Base-by-base conservation (phyloP, 805 yeast genomes). In the Blastobotrys peoriensis region DNA sequence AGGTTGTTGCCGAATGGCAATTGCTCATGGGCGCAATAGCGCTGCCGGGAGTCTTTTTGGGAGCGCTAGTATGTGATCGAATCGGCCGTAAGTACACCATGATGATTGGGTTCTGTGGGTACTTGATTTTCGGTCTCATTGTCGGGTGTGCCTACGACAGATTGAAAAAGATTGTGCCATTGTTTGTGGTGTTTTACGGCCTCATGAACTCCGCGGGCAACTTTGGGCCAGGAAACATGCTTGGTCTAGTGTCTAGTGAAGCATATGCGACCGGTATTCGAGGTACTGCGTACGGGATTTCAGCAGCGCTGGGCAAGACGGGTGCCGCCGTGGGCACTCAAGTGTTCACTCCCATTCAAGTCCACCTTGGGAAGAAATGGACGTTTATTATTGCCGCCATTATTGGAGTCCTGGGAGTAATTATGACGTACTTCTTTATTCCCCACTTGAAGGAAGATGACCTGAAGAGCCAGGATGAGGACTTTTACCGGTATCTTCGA, bases 241-340 rank as follows among this genome's bases (percentile, higher is more conserved):
- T 83, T 71, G 91, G 91, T 9, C 69, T 85, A 45, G 65, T 71
- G 1, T 70, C 82, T 8, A 74, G 84, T 20, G 91, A 84, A 62
- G 70, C 77, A 3, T 84, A 71, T 55, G 88, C 93, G 16, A 81
- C 89, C 5, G 83, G 86, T 10, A 78, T 84, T 36, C 71, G 93
- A 62, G 91, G 89, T 33, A 80, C 87, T 0, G 69, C 76, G 40
- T 84, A 84, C 55, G 91, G 91, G 33, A 53, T 84, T 18, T 73
- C 83, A 38, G 93, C 93, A 33, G 93, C 89, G 2, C 67, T 82
- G 39, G 93, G 93, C 46, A 84, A 84, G 62, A 83, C 81, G 20
- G 94, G 93, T 45, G 93, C 91, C n/a, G 88, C 82, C 18, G 79
- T 82, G 17, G 93, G 93, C 22, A 82, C 88, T 19, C 76, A 80